Evolutionary conservation across 768 basidiomycete species (phyloP), one percentile per base, ranked within the genome.

Genomic region (Lactarius akahatsu): DNA sequence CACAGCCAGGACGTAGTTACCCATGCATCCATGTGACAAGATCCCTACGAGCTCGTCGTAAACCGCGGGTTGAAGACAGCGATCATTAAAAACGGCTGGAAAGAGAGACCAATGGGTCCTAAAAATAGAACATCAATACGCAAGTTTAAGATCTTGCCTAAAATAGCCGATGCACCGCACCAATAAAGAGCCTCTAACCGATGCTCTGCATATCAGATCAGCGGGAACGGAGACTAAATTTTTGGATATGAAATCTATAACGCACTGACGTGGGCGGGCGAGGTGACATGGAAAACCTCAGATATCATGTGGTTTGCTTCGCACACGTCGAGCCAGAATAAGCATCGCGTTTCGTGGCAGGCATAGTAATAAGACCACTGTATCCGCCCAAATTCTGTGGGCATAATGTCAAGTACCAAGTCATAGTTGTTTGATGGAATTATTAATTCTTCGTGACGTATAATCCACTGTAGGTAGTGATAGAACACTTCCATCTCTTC

Each of bases 41-140:
- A 79, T 76, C 4, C 82, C 83, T 40, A 74, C 72, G 2, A 72
- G 77, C 36, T 74, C 72, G 34, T 79, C 75, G 56, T 66, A 63
- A 6, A 71, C 55, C 3, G 64, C 57, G n/a, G 57, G 30, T 1
- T 59, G 52, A 16, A 72, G 50, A 28, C 2, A 0, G 7, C 58
- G 58, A 43, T 15, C 62, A n/a, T 57, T 45, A 28, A 64, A 66
- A 3, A 52, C 13, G 23, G 1, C 50, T 15, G 50, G 50, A 26
- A 15, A 52, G 50, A 52, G 23, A 26, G 50, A 52, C 50, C 70
- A 66, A 40, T 74, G 68, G 16, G 60, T 58, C 76, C 70, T 73
- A 40, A 56, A 57, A 43, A 61, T 23, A 5, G 59, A 45, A 16
- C 23, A 63, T 60, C 50, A 63, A 20, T 18, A 61, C 56, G 30